A percentile compares a stretch with the other conserved stretches of the same genome.
phyloP scores from a whole-genome alignment of 108 stramenopile species.

The Cylindrotheca fusiformis region DNA sequence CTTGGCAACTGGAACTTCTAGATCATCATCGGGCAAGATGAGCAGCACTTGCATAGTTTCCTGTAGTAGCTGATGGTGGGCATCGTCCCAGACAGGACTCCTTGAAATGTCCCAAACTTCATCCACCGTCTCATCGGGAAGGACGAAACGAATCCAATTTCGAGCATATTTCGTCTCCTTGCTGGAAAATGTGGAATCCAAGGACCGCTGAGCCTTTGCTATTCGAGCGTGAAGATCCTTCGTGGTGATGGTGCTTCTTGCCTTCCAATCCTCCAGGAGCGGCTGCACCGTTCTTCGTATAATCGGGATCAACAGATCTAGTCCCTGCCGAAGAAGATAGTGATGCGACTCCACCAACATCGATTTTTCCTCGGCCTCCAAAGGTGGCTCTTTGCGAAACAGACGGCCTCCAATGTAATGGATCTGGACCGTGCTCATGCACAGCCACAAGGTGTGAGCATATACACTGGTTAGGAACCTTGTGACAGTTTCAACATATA shows the following conservation, averaged over 20 bases:
- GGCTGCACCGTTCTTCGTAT: neutral
- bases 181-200: neutral
- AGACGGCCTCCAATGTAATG: neutral
- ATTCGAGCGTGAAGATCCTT: neutral
- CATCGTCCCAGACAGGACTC: conserved; percentile 12
- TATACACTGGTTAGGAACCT: neutral
- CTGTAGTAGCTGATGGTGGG: conserved; percentile 4
- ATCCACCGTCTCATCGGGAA: neutral
- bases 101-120: conserved; percentile 13
- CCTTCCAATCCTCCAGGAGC: neutral
- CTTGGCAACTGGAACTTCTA: conserved; percentile 21
- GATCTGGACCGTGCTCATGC: neutral
- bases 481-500: neutral
- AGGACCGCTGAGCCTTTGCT: neutral
- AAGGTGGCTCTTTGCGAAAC: neutral
- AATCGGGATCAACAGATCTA: neutral
- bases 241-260: neutral
- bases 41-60: neutral
- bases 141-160: neutral
- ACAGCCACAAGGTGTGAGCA: neutral
- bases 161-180: neutral
- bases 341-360: neutral
- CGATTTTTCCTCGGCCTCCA: neutral
- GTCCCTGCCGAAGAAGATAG: neutral
- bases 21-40: neutral